These are phyloP conservation scores for Tetrapisispora pingtungensis DNA, from an alignment of 805 yeast genomes.

Conservation along the genomic window DNA sequence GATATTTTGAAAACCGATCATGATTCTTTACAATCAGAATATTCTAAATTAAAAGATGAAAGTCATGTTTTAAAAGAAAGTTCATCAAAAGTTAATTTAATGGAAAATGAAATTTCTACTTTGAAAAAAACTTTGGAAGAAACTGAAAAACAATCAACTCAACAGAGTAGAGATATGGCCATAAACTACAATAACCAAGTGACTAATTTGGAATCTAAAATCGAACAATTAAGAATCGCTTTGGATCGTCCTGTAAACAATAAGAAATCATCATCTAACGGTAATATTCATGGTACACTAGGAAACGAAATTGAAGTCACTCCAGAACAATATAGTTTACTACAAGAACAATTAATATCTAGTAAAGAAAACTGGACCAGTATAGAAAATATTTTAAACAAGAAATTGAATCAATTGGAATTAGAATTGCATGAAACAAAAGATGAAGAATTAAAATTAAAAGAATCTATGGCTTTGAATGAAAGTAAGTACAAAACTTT, in stretches of 20 bases:
- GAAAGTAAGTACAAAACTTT: slow-evolving; percentile 8
- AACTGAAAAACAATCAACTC: slow-evolving; percentile 13
- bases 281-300: not conserved
- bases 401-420: slow-evolving; percentile 37
- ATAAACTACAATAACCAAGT: slow-evolving; percentile 37
- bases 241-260: slow-evolving; percentile 35
- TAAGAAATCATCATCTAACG: not conserved
- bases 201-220: slow-evolving; percentile 51
- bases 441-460: slow-evolving; percentile 19
- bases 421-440: slow-evolving; percentile 34
- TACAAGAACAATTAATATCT: slow-evolving; percentile 63
- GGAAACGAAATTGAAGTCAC: not conserved
- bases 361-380: slow-evolving; percentile 77
- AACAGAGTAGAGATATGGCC: slow-evolving; percentile 16
- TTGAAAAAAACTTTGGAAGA: not conserved
- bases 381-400: slow-evolving; percentile 56
- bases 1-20: slow-evolving; percentile 13
- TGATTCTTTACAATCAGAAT: not conserved
- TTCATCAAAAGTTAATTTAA: not conserved
- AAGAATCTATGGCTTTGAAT: not conserved
- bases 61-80: slow-evolving; percentile 3
- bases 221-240: slow-evolving; percentile 58
- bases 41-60: slow-evolving; percentile 11
- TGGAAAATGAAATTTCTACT: not conserved
- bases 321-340: slow-evolving; percentile 28